Evolutionary conservation across 352 stramenopile species (phyloP), one percentile per base, ranked within the genome.

Genomic region (Aphanomyces cochlioides): DNA sequence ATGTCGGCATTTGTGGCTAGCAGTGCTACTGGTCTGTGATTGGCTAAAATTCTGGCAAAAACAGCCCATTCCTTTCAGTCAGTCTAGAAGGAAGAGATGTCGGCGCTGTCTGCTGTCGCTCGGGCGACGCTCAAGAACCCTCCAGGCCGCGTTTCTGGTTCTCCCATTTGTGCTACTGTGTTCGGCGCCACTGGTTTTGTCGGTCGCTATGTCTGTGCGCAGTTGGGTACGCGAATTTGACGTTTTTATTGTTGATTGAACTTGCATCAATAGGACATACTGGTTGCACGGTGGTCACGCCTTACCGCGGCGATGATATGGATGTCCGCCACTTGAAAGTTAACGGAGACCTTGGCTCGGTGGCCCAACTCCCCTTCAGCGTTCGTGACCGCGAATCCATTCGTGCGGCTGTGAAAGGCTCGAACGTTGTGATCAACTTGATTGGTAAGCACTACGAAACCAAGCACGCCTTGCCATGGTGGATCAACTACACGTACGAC

Each of bases 401-500:
- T 59, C 79, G 84, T 47, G 80, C 97, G 45, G 85, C 93, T 1
- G 92, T 98, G 47, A 76, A 88, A 37, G 90, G 95, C 78, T 92
- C 89, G 40, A 95, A 99, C 73, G 82, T 98, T 70, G 96, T 99
- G 41, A 93, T 99, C 75, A 99, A 99, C 79, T 72, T 99, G 10
- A 89, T 99, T 60, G 96, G 96, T 56, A 99, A 99, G 75, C 85
- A 98, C 79, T 99, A 99, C 78, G 93, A 99, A 79, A 98, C 96
- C 40, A 97, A 96, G 81, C 88, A 97, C 77, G 78, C 97, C 3
- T 77, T 97, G 47, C 89, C 90, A 28, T 95, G 85, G 87, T 95
- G 88, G 85, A 96, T 95, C 87, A 92, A 98, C 81, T 99, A 96
- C 78, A 92, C 85, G 69, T 98, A 98, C 74, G 82, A 98, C 53